Conservation (phyloP, 2,329 filamentous ascomycete genomes). For the Coleophoma cylindrospora region DNA sequence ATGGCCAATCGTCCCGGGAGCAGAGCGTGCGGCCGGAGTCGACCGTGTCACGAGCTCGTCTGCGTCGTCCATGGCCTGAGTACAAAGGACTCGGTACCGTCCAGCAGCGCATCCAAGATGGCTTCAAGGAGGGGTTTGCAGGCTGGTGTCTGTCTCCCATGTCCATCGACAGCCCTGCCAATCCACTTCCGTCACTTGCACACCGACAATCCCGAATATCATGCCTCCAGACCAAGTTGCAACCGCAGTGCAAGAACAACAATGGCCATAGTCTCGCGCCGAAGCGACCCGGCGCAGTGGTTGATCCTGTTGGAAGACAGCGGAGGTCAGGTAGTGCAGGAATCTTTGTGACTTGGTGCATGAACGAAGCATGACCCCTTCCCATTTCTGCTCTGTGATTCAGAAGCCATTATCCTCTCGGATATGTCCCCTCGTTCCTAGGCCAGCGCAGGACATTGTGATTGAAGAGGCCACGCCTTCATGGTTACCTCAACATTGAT, state of each 20-base stretch:
- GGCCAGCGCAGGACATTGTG: not conserved
- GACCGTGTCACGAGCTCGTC: not conserved
- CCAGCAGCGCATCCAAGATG: not conserved
- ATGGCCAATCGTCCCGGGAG: too few relatives aligned
- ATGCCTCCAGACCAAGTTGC: not conserved
- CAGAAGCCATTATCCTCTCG: not conserved
- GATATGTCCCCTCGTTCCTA: not conserved
- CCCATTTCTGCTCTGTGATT: not conserved
- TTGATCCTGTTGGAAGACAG: too few relatives aligned
- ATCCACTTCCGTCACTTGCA: too few relatives aligned
- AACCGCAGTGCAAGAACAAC: not conserved
- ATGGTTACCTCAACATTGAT: not conserved
- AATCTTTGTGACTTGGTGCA: too few relatives aligned
- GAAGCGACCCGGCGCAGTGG: not conserved
- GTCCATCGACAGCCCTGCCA: not conserved
- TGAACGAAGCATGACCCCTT: not conserved
- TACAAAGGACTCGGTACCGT: not conserved
- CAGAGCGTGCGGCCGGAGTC: too few relatives aligned
- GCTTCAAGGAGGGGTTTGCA: not conserved
- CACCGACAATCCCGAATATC: too few relatives aligned
- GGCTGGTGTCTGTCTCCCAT: not conserved
- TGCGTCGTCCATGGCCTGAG: not conserved
- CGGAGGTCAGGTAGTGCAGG: too few relatives aligned
- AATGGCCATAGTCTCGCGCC: not conserved
- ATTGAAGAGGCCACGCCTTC: not conserved